Percentiles rank a stretch among this genome's conserved stretches.
These are phyloP conservation scores for Castanea mollissima DNA, from an alignment of 306 rosid genomes.

Conservation along the genomic window DNA sequence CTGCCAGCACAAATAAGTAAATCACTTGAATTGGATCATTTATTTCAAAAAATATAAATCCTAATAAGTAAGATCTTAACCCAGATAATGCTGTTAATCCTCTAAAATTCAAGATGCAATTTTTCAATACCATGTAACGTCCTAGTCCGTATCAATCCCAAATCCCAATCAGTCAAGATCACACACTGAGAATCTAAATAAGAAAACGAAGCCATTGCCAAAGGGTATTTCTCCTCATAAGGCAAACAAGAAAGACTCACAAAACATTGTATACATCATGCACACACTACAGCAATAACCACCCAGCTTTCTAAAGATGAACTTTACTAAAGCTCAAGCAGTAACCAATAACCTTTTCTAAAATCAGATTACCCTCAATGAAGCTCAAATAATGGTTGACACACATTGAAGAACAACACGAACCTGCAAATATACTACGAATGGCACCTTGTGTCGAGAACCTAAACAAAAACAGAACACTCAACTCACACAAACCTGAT, in stretches of 20 bases:
- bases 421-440: background rate
- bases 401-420: background rate
- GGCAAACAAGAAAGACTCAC: background rate
- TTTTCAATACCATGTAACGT: no score
- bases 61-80: no score
- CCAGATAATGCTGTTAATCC: no score
- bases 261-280: background rate
- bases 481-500: background rate
- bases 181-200: background rate
- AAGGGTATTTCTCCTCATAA: background rate
- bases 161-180: background rate
- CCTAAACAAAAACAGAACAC: background rate
- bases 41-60: no score
- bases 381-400: background rate
- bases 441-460: background rate
- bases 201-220: background rate
- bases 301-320: background rate
- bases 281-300: background rate
- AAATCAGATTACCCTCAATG: background rate
- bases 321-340: background rate
- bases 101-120: no score
- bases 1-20: no score
- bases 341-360: no score
- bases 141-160: background rate
- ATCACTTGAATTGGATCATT: no score